Conservation (phyloP, 345 rosid species). For the Pistacia atlantica region DNA sequence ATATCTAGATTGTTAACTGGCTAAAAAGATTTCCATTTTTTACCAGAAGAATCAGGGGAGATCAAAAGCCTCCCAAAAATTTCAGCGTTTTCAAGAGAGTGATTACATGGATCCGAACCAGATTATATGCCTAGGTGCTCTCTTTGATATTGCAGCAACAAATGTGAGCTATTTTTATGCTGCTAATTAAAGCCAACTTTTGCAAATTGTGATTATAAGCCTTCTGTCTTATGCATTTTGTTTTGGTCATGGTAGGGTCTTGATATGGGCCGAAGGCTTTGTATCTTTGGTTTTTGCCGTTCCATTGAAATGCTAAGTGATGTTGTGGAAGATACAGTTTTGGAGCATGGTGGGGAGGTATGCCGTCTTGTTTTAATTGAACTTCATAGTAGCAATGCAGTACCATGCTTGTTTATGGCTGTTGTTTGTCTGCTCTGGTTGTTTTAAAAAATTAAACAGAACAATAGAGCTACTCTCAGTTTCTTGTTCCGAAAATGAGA, state of each 20-base stretch:
- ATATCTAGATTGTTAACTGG: neutral
- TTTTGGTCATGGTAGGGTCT: slow-evolving; percentile 63
- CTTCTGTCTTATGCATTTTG: slow-evolving; percentile 9
- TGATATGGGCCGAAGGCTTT: slow-evolving; percentile 89
- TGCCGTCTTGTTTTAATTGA: slow-evolving; percentile 10
- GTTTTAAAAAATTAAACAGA: neutral
- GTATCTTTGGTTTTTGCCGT: slow-evolving; percentile 93
- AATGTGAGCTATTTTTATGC: slow-evolving; percentile 50
- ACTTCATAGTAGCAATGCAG: neutral
- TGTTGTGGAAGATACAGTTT: slow-evolving; percentile 88
- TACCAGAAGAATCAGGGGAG: slow-evolving; percentile 62
- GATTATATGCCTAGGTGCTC: slow-evolving; percentile 83
- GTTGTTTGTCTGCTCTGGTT: neutral
- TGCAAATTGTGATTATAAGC: neutral
- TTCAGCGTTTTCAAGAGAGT: slow-evolving; percentile 73
- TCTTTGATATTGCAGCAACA: slow-evolving; percentile 91
- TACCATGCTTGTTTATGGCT: neutral
- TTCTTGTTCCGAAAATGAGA: neutral
- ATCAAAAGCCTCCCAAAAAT: slow-evolving; percentile 47
- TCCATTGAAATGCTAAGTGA: slow-evolving; percentile 97
- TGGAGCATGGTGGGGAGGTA: slow-evolving; percentile 97
- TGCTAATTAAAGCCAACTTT: neutral
- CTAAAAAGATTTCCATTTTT: neutral
- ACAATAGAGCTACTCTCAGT: neutral
- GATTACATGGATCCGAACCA: slow-evolving; percentile 89